Conservation (phyloP, 2,329 filamentous ascomycete species). For the Akanthomyces dipterigenus region DNA sequence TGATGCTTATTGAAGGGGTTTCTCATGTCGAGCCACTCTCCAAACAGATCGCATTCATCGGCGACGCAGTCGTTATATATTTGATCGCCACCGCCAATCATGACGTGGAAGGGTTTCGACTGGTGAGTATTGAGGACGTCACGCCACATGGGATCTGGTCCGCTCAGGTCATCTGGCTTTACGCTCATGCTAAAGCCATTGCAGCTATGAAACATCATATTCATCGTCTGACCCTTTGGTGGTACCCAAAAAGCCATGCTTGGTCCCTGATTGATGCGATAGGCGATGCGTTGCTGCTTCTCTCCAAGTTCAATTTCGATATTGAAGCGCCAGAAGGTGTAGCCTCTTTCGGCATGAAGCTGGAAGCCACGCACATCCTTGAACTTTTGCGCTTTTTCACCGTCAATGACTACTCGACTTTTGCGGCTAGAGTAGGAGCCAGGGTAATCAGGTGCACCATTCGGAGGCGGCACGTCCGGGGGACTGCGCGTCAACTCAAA, state of each 20-base stretch:
- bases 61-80: constrained; percentile 89
- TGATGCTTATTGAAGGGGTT: constrained; percentile 75
- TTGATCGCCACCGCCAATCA: constrained; percentile 95
- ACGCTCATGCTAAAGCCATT: constrained; percentile 87
- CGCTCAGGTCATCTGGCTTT: constrained; percentile 73
- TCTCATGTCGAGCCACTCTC: constrained; percentile 75
- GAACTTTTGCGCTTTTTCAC: constrained; percentile 74
- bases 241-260: constrained; percentile 93
- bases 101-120: constrained; percentile 88
- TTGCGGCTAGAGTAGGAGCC: constrained; percentile 48
- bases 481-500: constrained; percentile 62
- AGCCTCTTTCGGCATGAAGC: constrained; percentile 76
- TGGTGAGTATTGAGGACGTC: constrained; percentile 92
- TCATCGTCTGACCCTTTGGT: constrained; percentile 78
- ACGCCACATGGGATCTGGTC: constrained; percentile 93
- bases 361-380: constrained; percentile 77
- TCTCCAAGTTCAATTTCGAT: constrained; percentile 80
- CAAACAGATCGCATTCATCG: constrained; percentile 67
- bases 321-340: constrained; percentile 97
- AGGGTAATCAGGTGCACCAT: constrained; percentile 41
- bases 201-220: constrained; percentile 97
- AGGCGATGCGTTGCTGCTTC: constrained; percentile 79
- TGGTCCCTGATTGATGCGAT: constrained; percentile 89
- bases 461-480: constrained; percentile 36
- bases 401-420: constrained; percentile 55